Percentiles rank a stretch among this genome's conserved stretches.
Conservation (phyloP, 1,284 basidiomycete genomes). For the Sanguinoderma infundibulare region DNA sequence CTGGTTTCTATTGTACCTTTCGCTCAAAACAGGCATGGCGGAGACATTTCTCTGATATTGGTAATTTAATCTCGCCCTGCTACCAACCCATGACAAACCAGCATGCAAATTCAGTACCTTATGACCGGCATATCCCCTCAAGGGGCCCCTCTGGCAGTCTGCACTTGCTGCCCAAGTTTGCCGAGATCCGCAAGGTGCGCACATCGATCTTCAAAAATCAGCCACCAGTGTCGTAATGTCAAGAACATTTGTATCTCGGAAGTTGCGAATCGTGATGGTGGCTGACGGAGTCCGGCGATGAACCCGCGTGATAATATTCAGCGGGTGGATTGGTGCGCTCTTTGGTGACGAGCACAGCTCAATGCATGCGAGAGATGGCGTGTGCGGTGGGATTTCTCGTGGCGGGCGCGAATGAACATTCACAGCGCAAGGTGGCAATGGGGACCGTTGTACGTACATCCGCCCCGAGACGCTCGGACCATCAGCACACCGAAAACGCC, state of each 20-base stretch:
- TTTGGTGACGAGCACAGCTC: too few relatives aligned
- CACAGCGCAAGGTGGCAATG: background rate
- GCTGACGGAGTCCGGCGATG: background rate
- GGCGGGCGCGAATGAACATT: background rate
- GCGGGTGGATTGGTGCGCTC: background rate
- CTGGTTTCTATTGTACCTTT: slow-evolving; percentile 26
- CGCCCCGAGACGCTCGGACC: background rate
- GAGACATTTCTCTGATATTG: slow-evolving; percentile 15
- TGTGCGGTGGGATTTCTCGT: background rate
- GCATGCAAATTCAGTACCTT: background rate
- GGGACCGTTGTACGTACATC: slow-evolving; percentile 2
- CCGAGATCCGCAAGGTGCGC: slow-evolving; percentile 4
- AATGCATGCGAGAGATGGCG: too few relatives aligned
- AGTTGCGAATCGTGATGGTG: background rate
- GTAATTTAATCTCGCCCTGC: slow-evolving; percentile 23
- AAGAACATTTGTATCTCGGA: background rate
- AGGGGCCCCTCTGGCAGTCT: background rate
- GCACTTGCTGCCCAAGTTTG: background rate
- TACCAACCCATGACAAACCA: background rate
- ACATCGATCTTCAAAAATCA: background rate
- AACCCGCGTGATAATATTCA: background rate
- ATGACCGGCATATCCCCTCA: background rate
- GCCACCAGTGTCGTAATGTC: background rate
- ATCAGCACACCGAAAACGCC: background rate
- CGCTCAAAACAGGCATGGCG: slow-evolving; percentile 19